Evolutionary conservation across 2,329 filamentous ascomycete species (phyloP).

Genomic region (Rhexocercosporidium sp.): DNA sequence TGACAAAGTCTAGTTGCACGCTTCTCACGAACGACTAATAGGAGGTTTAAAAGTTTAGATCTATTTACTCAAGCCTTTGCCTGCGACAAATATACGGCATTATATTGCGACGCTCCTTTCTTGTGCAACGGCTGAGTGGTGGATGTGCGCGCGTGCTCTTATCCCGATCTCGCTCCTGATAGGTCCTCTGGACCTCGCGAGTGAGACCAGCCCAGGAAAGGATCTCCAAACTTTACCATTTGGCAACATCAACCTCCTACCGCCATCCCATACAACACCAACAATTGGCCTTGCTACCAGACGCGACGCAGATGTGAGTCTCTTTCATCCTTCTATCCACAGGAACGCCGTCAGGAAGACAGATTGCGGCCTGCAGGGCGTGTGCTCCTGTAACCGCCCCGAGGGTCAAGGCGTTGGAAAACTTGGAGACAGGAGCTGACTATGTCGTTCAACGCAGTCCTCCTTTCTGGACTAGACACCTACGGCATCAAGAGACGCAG

Average conservation of each 20-base stretch:
- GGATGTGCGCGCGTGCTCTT: constrained; percentile 34
- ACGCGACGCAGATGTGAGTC: constrained; percentile 31
- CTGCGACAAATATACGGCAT: background rate
- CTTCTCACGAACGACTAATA: background rate
- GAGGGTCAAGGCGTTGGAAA: constrained; percentile 30
- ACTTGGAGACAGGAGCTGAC: constrained; percentile 32
- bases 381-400: constrained; percentile 15
- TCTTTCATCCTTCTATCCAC: constrained; percentile 12
- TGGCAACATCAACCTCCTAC: constrained; percentile 33
- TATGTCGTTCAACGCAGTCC: constrained; percentile 27
- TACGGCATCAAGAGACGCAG: background rate
- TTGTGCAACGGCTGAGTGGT: constrained; percentile 9
- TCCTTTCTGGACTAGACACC: constrained; percentile 12
- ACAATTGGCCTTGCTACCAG: constrained; percentile 30
- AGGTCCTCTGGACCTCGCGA: constrained; percentile 30
- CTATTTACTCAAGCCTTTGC: background rate
- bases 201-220: constrained; percentile 24
- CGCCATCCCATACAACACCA: constrained; percentile 24
- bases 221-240: constrained; percentile 39
- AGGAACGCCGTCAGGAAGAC: background rate
- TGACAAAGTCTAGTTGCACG: background rate
- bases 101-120: background rate
- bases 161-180: constrained; percentile 22
- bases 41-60: background rate
- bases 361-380: constrained; percentile 8